These are phyloP conservation scores for Colletotrichum abscissum DNA, from an alignment of 2,329 filamentous ascomycete species.

Conservation along the genomic window DNA sequence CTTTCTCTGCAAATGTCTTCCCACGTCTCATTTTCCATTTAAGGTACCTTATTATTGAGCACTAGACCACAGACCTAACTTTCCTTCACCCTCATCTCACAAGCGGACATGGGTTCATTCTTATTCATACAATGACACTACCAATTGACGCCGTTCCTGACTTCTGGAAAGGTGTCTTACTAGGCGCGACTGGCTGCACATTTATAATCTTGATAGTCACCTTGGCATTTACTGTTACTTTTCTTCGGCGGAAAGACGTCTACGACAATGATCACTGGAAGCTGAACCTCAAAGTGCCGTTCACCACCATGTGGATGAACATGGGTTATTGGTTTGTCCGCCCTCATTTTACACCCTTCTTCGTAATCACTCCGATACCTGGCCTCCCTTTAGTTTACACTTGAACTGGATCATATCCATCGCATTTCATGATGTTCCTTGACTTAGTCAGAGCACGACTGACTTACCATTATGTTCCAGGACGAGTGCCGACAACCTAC, in stretches of 20 bases:
- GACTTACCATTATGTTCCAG: constrained; percentile 27
- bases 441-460: neutral
- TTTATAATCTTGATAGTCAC: constrained; percentile 36
- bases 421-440: neutral
- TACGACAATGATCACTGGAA: constrained; percentile 68
- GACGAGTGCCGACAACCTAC: constrained; percentile 43
- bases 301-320: constrained; percentile 71
- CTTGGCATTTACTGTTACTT: constrained; percentile 29
- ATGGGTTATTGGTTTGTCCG: constrained; percentile 67
- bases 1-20: too few relatives aligned
- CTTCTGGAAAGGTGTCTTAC: neutral
- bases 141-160: neutral
- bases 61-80: too few relatives aligned
- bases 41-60: too few relatives aligned
- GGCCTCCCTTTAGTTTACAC: neutral
- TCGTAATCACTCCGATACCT: too few relatives aligned
- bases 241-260: constrained; percentile 43
- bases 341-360: too few relatives aligned
- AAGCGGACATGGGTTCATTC: too few relatives aligned
- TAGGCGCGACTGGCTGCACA: constrained; percentile 38
- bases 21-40: too few relatives aligned
- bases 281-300: constrained; percentile 60
- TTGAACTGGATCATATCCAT: neutral
- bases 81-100: neutral
- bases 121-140: neutral